phyloP scores from a whole-genome alignment of 257 asterid genomes.

The Nyctanthes arbortristis region DNA sequence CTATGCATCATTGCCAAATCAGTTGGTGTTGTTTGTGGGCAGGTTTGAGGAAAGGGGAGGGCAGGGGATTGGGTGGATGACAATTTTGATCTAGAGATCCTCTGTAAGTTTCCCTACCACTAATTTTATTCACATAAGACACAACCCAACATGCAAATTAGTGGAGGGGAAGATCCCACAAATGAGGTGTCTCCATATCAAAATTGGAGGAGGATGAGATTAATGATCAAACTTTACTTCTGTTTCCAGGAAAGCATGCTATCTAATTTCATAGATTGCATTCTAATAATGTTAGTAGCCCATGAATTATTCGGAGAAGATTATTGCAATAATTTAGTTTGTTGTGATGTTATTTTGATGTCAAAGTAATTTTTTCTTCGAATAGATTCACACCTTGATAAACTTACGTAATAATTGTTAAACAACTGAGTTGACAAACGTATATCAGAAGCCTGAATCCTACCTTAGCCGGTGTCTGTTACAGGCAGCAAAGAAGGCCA shows the following conservation, averaged over 20 bases:
- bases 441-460: constrained; percentile 7
- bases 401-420: background rate
- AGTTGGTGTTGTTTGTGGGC: too few relatives aligned
- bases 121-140: too few relatives aligned
- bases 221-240: too few relatives aligned
- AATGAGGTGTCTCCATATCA: too few relatives aligned
- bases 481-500: constrained; percentile 74
- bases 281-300: background rate
- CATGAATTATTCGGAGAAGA: background rate
- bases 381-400: background rate
- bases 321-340: background rate
- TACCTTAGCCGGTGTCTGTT: constrained; percentile 83
- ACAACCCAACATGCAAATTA: too few relatives aligned
- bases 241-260: background rate
- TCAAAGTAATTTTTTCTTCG: background rate
- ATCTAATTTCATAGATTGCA: background rate
- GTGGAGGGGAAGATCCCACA: too few relatives aligned
- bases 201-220: background rate
- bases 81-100: too few relatives aligned
- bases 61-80: too few relatives aligned
- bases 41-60: too few relatives aligned
- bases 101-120: too few relatives aligned
- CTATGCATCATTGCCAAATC: background rate
- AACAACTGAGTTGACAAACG: background rate
- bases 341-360: background rate